Base-by-base conservation (phyloP, 2,329 filamentous ascomycete genomes). In the Phaeomoniella chlamydospora region DNA sequence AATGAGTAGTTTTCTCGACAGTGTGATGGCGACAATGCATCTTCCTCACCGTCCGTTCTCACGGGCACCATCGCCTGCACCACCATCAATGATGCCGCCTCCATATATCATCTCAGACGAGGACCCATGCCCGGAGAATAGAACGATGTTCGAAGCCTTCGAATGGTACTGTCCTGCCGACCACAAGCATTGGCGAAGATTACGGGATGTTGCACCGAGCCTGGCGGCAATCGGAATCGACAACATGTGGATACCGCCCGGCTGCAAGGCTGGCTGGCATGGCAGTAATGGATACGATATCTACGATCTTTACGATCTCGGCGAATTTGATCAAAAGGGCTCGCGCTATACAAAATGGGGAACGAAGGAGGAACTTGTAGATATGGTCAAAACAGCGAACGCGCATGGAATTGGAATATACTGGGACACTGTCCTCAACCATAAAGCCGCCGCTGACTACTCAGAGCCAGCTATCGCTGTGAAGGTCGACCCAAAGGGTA, bases 261-360 rank as follows among this genome's bases (percentile, higher is more conserved):
- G 70, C 37, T 81, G 77, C 55, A 84, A 83, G 57, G 70, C 71
- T 39, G 65, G 65, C 18, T 65, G 68, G 1, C 54, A 65, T 17
- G 72, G 75, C 14, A 41, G 41, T 26, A 81, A 80, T 46, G 79
- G 79, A 4, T 79, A 80, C 44, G 75, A 78, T 50, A 64, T 74
- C 41, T 83, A 81, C 48, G 79, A 83, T 49, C 55, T 84, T 11
- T 80, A 75, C 45, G 76, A 80, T 41, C 54, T 80, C 2, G 79
- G 79, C 18, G 79, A 84, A 49, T 84, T 83, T 45, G 70, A 81
- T 30, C 77, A 82, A 48, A 83, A 83, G 50, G 75, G 74, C 13
- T 52, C 61, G 0, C 57, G 56, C 4, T 57, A 60, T 2, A 83
- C 78, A 1, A 83, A 82, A 62, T 85, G 77, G 77, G 79, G 79